Conservation (phyloP, 345 rosid species). For the Salix purpurea region DNA sequence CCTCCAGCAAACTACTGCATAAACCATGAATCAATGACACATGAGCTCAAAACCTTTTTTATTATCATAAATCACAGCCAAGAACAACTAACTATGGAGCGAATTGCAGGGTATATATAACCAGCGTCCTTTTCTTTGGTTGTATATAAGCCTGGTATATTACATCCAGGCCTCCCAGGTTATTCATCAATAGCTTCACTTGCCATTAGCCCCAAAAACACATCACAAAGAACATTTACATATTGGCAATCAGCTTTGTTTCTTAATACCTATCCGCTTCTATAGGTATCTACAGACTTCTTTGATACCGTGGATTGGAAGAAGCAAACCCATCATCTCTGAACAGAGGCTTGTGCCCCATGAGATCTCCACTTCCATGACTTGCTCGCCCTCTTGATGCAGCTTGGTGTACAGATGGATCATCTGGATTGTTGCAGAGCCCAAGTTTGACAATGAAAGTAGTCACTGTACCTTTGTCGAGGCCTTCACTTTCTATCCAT, state of each 20-base stretch:
- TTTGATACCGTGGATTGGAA: conserved; percentile 36
- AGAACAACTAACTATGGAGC: background rate
- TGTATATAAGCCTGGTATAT: background rate
- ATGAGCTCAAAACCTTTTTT: background rate
- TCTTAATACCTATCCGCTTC: background rate
- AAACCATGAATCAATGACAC: background rate
- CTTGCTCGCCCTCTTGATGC: conserved; percentile 40
- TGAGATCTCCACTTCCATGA: conserved; percentile 53
- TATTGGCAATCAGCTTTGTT: background rate
- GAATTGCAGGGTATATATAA: background rate
- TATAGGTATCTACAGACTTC: conserved; percentile 35
- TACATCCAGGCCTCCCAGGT: background rate
- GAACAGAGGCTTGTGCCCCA: conserved; percentile 21
- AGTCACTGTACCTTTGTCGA: conserved; percentile 59
- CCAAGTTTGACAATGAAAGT: conserved; percentile 69
- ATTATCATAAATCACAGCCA: background rate
- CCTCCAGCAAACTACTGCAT: background rate
- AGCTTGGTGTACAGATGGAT: conserved; percentile 32
- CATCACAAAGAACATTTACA: background rate
- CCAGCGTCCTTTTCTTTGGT: background rate
- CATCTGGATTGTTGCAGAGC: conserved; percentile 40
- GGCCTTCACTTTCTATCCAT: conserved; percentile 87
- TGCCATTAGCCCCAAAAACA: background rate
- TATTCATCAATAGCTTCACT: background rate
- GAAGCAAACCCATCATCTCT: conserved; percentile 23